Evolutionary conservation across 1,284 basidiomycete species (phyloP).

Genomic region (Cryptococcus sp.): DNA sequence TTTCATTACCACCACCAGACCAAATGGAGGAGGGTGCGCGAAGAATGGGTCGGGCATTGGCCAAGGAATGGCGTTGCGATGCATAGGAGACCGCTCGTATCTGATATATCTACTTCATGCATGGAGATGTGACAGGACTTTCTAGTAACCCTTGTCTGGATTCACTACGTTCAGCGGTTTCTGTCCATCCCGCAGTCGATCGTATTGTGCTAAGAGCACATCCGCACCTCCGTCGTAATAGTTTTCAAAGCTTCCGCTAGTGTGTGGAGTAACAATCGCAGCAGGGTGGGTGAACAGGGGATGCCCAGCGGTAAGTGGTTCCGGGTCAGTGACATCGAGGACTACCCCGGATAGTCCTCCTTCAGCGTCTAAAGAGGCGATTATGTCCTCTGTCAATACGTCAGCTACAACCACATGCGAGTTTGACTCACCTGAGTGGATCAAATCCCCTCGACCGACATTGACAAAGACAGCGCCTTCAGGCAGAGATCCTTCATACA

Average conservation of each 20-base stretch:
- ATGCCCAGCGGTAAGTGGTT: constrained; percentile 36
- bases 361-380: constrained; percentile 28
- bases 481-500: constrained; percentile 27
- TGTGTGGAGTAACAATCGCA: constrained; percentile 38
- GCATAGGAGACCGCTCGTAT: background rate
- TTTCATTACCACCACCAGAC: constrained; percentile 28
- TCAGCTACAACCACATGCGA: constrained; percentile 1
- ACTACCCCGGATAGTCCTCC: constrained; percentile 36
- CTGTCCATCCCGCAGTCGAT: constrained; percentile 31
- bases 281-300: constrained; percentile 34
- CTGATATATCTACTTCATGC: background rate
- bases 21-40: constrained; percentile 43
- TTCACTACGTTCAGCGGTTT: constrained; percentile 17
- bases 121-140: background rate
- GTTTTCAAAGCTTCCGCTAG: constrained; percentile 26
- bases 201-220: constrained; percentile 34
- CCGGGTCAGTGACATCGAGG: constrained; percentile 47
- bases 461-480: constrained; percentile 45
- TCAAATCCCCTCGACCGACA: constrained; percentile 45
- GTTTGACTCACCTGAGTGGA: constrained; percentile 30
- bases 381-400: constrained; percentile 22
- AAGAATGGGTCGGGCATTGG: constrained; percentile 33
- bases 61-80: constrained; percentile 24
- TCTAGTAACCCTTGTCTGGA: constrained; percentile 17
- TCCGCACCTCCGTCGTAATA: constrained; percentile 33